Conservation (phyloP, 768 basidiomycete genomes). For the Porpolomopsis calyptriformis region DNA sequence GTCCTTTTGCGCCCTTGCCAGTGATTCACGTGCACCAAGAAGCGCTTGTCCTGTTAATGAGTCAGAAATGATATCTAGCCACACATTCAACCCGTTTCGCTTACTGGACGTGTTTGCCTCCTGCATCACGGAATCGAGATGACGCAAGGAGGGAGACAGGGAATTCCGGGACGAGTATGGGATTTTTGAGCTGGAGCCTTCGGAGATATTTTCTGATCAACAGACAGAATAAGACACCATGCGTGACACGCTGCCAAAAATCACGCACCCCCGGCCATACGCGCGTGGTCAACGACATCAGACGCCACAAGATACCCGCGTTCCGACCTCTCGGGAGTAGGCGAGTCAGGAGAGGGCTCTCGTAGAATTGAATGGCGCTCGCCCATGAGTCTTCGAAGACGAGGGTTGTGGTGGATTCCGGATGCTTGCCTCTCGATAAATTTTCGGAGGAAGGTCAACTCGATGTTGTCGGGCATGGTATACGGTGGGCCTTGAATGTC, state of each 20-base stretch:
- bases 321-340: constrained; percentile 40
- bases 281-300: constrained; percentile 26
- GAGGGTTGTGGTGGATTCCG: constrained; percentile 72
- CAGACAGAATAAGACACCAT: constrained; percentile 3
- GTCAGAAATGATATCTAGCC: constrained; percentile 11
- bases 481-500: constrained; percentile 80
- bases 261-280: constrained; percentile 7
- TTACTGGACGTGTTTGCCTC: constrained; percentile 53
- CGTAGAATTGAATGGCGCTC: constrained; percentile 29
- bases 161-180: constrained; percentile 33
- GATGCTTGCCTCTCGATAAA: constrained; percentile 72
- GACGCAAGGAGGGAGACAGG: constrained; percentile 40
- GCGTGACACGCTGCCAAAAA: not conserved
- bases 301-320: constrained; percentile 20
- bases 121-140: constrained; percentile 42
- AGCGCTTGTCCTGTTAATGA: constrained; percentile 44
- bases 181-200: constrained; percentile 27
- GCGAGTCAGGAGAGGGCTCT: constrained; percentile 36
- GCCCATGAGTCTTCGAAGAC: constrained; percentile 47
- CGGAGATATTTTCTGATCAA: constrained; percentile 24
- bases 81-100: constrained; percentile 14
- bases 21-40: constrained; percentile 46
- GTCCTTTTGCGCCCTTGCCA: constrained; percentile 58
- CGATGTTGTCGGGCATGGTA: constrained; percentile 68
- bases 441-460: constrained; percentile 68